Evolutionary conservation across 352 stramenopile species (phyloP), one percentile per base, ranked within the genome.

Genomic region (Phytopythium helicoides): DNA sequence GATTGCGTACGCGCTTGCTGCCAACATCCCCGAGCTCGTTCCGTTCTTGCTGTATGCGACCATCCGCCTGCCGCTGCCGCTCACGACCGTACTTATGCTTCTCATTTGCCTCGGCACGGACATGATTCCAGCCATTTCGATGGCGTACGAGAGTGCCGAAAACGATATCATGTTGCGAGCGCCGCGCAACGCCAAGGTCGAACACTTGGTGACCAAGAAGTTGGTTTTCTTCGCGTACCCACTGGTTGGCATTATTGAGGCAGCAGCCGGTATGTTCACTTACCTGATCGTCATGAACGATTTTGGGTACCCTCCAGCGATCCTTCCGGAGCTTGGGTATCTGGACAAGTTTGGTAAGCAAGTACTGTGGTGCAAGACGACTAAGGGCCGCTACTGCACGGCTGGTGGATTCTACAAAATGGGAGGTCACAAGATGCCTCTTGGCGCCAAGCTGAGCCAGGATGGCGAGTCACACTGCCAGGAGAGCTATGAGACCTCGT

Each of bases 71-170:
- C 92, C 92, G n/a, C 64, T 95, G 16, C 86, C 90, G 28, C 69
- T 98, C 23, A 95, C 88, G 15, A 96, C 90, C 3, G 71, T 98
- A 25, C 65, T 97, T 18, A 97, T 98, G 70, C 70, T 98, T 8
- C 50, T 79, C 31, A 95, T 98, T 51, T 95, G 96, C 38, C 71
- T 98, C 3, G 87, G 90, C 7, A 97, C 91, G 1, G 93, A 98
- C 62, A 95, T 98, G 69, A 76, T 96, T 40, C 91, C 91, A n/a
- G 86, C 89, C n/a, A 96, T 98, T 33, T 89, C 90, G 12, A 91
- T 98, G 67, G 92, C 90, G 1, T 98, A 94, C 50, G 94, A 98
- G 71, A 65, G 67, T 8, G 74, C 86, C 0, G 86, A 95, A 42
- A 87, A 75, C 9, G 86, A 96, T 42, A 96, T 96, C 46, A 97